phyloP scores from a whole-genome alignment of 805 yeast genomes.

The Wickerhamomyces silvicola region DNA sequence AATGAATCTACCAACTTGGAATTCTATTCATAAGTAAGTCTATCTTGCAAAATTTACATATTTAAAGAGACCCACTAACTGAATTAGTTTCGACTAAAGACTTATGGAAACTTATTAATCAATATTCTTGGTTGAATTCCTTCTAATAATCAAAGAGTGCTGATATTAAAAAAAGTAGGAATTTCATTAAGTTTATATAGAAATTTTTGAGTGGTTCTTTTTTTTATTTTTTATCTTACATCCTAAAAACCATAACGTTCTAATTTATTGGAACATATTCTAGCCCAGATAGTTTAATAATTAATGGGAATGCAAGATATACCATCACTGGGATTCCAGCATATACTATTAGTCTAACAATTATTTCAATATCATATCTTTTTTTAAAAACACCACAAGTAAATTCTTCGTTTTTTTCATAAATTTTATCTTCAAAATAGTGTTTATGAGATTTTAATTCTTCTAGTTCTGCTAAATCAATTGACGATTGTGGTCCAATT shows the following conservation, averaged over 20 bases:
- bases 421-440: conserved; percentile 14
- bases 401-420: conserved; percentile 16
- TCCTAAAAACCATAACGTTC: neutral
- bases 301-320: conserved; percentile 27
- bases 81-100: conserved; percentile 22
- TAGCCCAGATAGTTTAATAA: conserved; percentile 10
- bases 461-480: conserved; percentile 19
- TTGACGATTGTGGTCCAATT: conserved; percentile 20
- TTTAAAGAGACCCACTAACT: conserved; percentile 12
- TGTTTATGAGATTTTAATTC: conserved; percentile 9
- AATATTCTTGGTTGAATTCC: conserved; percentile 12
- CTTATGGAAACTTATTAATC: conserved; percentile 20
- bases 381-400: conserved; percentile 47
- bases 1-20: conserved; percentile 13
- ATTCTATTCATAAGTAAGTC: conserved; percentile 11
- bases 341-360: conserved; percentile 73
- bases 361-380: conserved; percentile 67
- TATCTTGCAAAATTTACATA: no score
- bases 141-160: no score
- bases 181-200: conserved; percentile 1
- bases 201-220: conserved; percentile 3
- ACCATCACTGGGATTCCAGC: conserved; percentile 69
- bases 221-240: no score
- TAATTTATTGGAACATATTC: conserved; percentile 7
- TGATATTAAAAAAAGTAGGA: conserved; percentile 3